A percentile compares a stretch with the other conserved stretches of the same genome.
These are phyloP conservation scores for Phialophora chinensis DNA, from an alignment of 2,329 filamentous ascomycete species.

Conservation along the genomic window DNA sequence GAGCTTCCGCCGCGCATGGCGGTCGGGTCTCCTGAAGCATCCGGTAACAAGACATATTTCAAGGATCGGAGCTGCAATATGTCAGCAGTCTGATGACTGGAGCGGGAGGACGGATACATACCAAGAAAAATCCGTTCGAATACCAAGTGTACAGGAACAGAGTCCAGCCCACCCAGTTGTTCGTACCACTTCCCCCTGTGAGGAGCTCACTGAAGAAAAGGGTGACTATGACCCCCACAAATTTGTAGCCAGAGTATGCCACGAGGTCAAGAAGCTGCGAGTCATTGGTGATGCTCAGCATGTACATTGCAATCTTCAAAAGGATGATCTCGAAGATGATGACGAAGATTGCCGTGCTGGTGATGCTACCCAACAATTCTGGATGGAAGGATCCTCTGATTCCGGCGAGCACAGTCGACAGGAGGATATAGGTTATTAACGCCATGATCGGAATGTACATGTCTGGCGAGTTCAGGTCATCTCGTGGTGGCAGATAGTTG, in stretches of 20 bases:
- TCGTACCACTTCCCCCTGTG: conserved; percentile 79
- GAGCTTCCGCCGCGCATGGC: conserved; percentile 60
- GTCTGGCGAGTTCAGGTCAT: conserved; percentile 96
- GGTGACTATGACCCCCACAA: conserved; percentile 93
- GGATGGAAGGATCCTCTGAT: conserved; percentile 91
- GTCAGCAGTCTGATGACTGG: conserved; percentile 14
- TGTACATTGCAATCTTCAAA: conserved; percentile 89
- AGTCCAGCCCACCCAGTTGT: conserved; percentile 85
- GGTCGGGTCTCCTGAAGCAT: conserved; percentile 70
- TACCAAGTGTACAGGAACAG: conserved; percentile 91
- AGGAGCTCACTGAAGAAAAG: conserved; percentile 78
- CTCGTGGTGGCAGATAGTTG: conserved; percentile 83
- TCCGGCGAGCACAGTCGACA: conserved; percentile 88
- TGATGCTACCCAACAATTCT: conserved; percentile 87
- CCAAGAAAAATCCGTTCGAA: conserved; percentile 93
- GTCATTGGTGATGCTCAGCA: conserved; percentile 90
- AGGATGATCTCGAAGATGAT: conserved; percentile 87
- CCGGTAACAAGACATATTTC: conserved; percentile 92
- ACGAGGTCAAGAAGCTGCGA: conserved; percentile 92
- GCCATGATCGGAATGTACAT: conserved; percentile 99
- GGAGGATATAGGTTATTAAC: conserved; percentile 93
- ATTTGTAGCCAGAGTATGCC: conserved; percentile 98
- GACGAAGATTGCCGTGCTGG: conserved; percentile 80
- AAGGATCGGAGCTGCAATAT: conserved; percentile 78
- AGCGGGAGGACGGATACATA: conserved; percentile 55